A percentile compares a stretch with the other conserved stretches of the same genome.
phyloP scores from a whole-genome alignment of 2,329 filamentous ascomycete species.

The Xylaria sp. region DNA sequence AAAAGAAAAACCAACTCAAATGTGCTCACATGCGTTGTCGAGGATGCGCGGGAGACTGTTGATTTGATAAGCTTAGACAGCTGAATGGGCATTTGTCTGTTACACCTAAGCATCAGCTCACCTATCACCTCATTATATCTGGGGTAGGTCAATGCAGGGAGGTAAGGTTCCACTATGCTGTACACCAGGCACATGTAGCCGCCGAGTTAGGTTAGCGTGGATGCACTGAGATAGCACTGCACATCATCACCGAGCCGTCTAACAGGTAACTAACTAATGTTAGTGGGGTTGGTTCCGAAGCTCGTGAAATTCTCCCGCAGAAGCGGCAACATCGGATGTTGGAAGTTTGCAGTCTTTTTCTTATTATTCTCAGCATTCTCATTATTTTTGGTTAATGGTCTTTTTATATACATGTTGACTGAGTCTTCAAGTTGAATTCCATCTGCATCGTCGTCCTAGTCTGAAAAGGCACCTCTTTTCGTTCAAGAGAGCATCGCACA shows the following conservation, averaged over 20 bases:
- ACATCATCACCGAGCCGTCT: neutral
- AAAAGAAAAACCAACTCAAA: constrained; percentile 54
- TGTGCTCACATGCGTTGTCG: constrained; percentile 48
- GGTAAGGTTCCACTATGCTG: constrained; percentile 7
- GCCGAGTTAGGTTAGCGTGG: too few relatives aligned
- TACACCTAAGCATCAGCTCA: constrained; percentile 7
- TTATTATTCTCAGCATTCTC: neutral
- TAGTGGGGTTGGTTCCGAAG: constrained; percentile 6
- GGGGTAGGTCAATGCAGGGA: constrained; percentile 10
- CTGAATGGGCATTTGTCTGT: constrained; percentile 12
- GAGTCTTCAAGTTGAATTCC: neutral
- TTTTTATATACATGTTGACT: neutral
- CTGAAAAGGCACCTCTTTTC: neutral
- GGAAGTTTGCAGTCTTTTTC: too few relatives aligned
- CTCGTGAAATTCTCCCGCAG: neutral
- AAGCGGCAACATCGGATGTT: constrained; percentile 2
- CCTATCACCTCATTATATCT: constrained; percentile 6
- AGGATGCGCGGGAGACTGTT: too few relatives aligned
- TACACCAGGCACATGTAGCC: neutral
- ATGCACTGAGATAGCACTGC: neutral
- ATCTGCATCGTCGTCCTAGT: neutral
- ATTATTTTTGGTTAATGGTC: too few relatives aligned
- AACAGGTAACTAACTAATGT: neutral
- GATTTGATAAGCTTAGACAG: constrained; percentile 11
- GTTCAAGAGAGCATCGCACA: neutral